phyloP scores from a whole-genome alignment of 2,329 filamentous ascomycete genomes.

The Colletotrichum coccodes region DNA sequence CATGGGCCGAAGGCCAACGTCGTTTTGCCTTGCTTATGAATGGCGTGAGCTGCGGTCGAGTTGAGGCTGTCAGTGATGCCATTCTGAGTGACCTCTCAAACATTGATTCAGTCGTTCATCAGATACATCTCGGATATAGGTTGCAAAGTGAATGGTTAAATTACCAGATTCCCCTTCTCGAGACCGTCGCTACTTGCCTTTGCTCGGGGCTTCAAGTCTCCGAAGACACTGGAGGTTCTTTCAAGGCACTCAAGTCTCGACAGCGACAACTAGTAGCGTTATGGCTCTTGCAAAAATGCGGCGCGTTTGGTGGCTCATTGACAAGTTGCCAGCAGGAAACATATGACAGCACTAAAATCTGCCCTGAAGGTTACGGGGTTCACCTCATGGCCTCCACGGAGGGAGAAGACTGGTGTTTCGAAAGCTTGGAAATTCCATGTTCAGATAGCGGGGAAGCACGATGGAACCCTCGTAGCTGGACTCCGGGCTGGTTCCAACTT shows the following conservation, averaged over 20 bases:
- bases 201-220: not conserved
- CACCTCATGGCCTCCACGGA: not conserved
- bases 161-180: not conserved
- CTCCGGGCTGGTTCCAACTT: too few species aligned
- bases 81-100: conserved; percentile 7
- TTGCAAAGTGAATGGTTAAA: not conserved
- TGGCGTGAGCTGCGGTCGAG: not conserved
- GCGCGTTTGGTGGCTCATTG: too few species aligned
- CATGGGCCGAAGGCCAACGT: too few species aligned
- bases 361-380: not conserved
- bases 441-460: too few species aligned
- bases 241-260: not conserved
- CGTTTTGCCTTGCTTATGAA: not conserved
- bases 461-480: too few species aligned
- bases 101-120: not conserved
- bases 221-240: not conserved
- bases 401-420: too few species aligned
- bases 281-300: not conserved
- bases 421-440: too few species aligned
- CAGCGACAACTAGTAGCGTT: not conserved
- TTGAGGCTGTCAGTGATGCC: not conserved
- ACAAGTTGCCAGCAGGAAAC: not conserved
- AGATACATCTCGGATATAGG: not conserved
- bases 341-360: not conserved
- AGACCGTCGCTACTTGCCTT: not conserved